phyloP scores from a whole-genome alignment of 441 rosid genomes.

The Croton laevigatus region DNA sequence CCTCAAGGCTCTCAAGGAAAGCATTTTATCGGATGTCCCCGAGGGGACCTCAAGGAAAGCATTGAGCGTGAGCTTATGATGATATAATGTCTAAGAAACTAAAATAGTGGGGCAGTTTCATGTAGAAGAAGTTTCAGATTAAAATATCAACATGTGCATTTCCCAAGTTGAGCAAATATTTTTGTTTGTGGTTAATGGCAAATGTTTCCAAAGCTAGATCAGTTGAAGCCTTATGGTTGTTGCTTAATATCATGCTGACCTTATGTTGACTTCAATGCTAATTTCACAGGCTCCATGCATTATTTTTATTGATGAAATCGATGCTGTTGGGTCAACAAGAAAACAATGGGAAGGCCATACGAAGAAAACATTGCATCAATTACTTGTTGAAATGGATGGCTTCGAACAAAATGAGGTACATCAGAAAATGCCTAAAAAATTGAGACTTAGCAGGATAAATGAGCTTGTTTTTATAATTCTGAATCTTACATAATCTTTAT shows the following conservation, averaged over 20 bases:
- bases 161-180: not conserved
- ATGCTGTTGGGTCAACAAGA: conserved; percentile 96
- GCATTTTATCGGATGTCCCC: no score
- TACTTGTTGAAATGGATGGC: conserved; percentile 99
- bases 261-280: conserved; percentile 16
- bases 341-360: conserved; percentile 99
- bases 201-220: not conserved
- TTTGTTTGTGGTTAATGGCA: not conserved
- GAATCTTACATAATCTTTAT: conserved; percentile 10
- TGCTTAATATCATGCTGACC: conserved; percentile 3
- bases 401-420: conserved; percentile 96
- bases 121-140: not conserved
- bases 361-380: conserved; percentile 95
- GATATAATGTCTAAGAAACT: not conserved
- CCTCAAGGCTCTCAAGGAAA: no score
- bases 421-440: conserved; percentile 13
- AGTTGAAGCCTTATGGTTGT: not conserved
- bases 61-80: not conserved
- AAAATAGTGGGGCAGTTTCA: no score
- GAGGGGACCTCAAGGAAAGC: no score
- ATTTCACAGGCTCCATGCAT: conserved; percentile 87
- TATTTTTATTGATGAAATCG: conserved; percentile 95
- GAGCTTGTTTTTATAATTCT: conserved; percentile 7
- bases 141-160: conserved; percentile 5
- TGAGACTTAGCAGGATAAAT: not conserved